Percentiles rank a stretch among this genome's conserved stretches.
Evolutionary conservation across 73 alveolate species (phyloP).

Genomic region (Paramecium primaurelia): DNA sequence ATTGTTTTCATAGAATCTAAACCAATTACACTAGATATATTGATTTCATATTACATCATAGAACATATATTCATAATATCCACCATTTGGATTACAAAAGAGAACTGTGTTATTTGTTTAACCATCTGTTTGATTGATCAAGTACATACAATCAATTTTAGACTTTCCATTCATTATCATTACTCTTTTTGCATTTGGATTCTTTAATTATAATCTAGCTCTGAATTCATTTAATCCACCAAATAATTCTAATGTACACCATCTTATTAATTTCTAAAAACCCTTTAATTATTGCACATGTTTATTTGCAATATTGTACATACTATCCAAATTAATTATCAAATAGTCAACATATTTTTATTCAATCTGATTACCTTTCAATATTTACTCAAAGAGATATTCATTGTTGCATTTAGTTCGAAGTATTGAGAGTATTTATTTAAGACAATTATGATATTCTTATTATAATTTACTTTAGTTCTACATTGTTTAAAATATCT

Average conservation of each 20-base stretch:
- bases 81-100: conserved; percentile 81
- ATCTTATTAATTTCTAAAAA: neutral
- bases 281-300: neutral
- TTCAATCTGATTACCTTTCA: neutral
- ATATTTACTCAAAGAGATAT: neutral
- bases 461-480: neutral
- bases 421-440: neutral
- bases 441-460: neutral
- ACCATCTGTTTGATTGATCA: neutral
- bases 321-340: neutral
- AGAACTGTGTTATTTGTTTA: conserved; percentile 58
- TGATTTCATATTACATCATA: conserved; percentile 7
- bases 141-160: neutral
- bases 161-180: neutral
- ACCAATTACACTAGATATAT: conserved; percentile 71
- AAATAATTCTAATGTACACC: neutral
- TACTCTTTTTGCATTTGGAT: neutral
- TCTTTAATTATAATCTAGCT: neutral
- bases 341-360: neutral
- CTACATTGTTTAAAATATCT: neutral
- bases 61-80: conserved; percentile 67
- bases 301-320: neutral
- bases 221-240: neutral
- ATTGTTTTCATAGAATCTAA: conserved; percentile 64
- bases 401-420: neutral